Evolutionary conservation across 306 rosid species (phyloP), one percentile per base, ranked within the genome.

Genomic region (Cucumis cinereus): DNA sequence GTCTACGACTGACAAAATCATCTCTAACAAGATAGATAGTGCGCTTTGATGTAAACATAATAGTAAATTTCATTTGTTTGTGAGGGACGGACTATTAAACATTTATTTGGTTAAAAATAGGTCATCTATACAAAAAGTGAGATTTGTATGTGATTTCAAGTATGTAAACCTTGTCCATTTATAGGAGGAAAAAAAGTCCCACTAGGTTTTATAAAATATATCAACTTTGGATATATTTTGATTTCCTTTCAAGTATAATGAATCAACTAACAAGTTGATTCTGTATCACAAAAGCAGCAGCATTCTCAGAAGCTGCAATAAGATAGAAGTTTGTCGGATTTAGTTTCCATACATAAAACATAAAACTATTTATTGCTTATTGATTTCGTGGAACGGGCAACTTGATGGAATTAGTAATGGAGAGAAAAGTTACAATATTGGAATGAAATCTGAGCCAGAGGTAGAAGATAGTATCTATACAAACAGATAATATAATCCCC

Each of bases 401-500:
- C 41, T 71, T 6, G 11, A 72, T 72, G 43, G 66, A 22, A 53
- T 58, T 73, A 60, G 74, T 40, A 79, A 36, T 15, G 69, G 33
- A 53, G 33, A 53, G 41, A 64, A 57, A 35, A 30, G 57, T 79
- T 22, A 73, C 61, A 52, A 73, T 73, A 49, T 74, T 68, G 35
- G 26, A 78, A 56, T 14, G 52, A 78, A 75, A 75, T 28, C 77
- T 33, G 69, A 54, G 70, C 16, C 35, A 33, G 59, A 63, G n/a
- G 43, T 47, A 74, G 54, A 67, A 66, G 82, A 77, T 77, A 28
- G 62, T 54, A 77, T 82, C 77, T 26, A 75, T 77, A 82, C 26
- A 38, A 56, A 67, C 67, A 79, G 62, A 76, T 23, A 47, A 45
- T 68, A 68, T 68, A 68, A 20, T 41, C 73, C 69, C 77, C 43